Percentiles rank a stretch among this genome's conserved stretches.
Conservation (phyloP, 495 filamentous ascomycete genomes). For the Aspergillus bridgeri region DNA sequence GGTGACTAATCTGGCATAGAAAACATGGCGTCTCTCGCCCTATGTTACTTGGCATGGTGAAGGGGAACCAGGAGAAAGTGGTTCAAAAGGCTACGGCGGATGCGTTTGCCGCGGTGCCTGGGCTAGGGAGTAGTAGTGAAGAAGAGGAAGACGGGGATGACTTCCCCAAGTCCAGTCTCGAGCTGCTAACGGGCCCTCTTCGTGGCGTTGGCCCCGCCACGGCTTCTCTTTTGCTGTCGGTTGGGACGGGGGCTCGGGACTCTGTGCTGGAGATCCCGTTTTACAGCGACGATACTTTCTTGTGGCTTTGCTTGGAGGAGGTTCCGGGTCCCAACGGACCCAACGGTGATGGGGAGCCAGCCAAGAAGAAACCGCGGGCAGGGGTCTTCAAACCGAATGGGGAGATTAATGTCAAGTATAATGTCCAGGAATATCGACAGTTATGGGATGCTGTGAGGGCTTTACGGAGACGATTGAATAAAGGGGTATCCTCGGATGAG, state of each 20-base stretch:
- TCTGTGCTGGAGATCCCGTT: conserved; percentile 54
- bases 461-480: conserved; percentile 45
- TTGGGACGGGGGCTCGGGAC: conserved; percentile 41
- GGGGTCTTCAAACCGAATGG: conserved; percentile 29
- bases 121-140: background rate
- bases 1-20: conserved; percentile 28
- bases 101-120: conserved; percentile 35
- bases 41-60: conserved; percentile 60
- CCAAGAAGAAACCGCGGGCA: conserved; percentile 27
- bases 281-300: conserved; percentile 72
- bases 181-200: conserved; percentile 48
- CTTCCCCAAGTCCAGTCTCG: conserved; percentile 45
- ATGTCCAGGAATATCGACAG: conserved; percentile 56
- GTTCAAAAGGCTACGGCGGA: conserved; percentile 44
- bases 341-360: background rate
- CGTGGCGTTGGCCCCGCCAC: conserved; percentile 71
- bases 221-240: conserved; percentile 65
- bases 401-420: conserved; percentile 60
- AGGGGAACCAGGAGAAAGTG: conserved; percentile 49
- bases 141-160: conserved; percentile 2
- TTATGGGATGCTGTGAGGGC: conserved; percentile 45
- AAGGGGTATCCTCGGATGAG: background rate
- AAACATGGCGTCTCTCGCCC: conserved; percentile 71
- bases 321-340: conserved; percentile 9
- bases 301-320: conserved; percentile 54